Percentiles rank a stretch among this genome's conserved stretches.
These are phyloP conservation scores for Aspergillus sp. DNA, from an alignment of 2,329 filamentous ascomycete genomes.

Conservation along the genomic window DNA sequence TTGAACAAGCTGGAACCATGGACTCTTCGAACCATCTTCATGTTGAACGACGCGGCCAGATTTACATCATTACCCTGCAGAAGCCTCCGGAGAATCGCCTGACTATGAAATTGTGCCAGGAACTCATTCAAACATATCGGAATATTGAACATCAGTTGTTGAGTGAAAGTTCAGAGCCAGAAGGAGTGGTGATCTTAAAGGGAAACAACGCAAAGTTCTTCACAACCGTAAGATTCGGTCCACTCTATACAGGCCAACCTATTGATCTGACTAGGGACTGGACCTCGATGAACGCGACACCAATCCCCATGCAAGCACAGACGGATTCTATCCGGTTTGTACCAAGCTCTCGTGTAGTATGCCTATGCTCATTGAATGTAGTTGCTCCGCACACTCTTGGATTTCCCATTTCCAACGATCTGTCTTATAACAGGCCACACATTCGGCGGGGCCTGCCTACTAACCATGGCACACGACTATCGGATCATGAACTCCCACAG, in stretches of 20 bases:
- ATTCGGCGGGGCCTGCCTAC: constrained; percentile 49
- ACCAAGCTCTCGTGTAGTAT: constrained; percentile 33
- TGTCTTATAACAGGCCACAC: constrained; percentile 50
- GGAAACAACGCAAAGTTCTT: constrained; percentile 49
- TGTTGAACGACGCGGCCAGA: neutral
- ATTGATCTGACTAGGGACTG: constrained; percentile 28
- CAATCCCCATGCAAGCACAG: constrained; percentile 57
- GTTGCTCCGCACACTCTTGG: constrained; percentile 49
- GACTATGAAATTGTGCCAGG: constrained; percentile 50
- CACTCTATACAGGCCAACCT: neutral
- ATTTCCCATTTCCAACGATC: constrained; percentile 50
- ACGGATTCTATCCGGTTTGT: constrained; percentile 57
- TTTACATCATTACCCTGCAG: constrained; percentile 53
- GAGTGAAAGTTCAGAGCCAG: constrained; percentile 40
- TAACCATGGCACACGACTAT: constrained; percentile 48
- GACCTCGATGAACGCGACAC: constrained; percentile 48
- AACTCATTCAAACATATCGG: constrained; percentile 51
- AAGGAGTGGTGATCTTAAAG: constrained; percentile 53
- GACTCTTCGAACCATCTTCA: neutral
- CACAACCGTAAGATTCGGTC: constrained; percentile 38
- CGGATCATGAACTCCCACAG: constrained; percentile 47
- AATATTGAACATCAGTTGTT: constrained; percentile 45
- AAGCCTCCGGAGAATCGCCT: constrained; percentile 55
- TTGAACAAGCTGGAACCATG: neutral
- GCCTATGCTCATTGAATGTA: constrained; percentile 5